Evolutionary conservation across 345 rosid species (phyloP).

Genomic region (Bretschneidera sinensis): DNA sequence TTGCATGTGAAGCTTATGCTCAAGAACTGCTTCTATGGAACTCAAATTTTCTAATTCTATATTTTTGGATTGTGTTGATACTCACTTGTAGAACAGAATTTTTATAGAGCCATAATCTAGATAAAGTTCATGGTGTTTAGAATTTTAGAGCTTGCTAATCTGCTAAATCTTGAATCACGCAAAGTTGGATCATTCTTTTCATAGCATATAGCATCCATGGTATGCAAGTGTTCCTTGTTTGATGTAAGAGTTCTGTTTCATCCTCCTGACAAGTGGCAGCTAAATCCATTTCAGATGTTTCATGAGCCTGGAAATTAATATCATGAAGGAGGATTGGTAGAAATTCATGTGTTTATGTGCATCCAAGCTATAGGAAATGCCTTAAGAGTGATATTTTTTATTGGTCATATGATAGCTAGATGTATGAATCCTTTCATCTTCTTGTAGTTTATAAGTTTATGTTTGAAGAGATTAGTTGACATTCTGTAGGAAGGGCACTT

Average conservation of each 20-base stretch:
- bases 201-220: background rate
- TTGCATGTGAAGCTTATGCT: conserved; percentile 53
- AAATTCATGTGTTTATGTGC: background rate
- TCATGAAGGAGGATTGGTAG: background rate
- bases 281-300: background rate
- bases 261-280: background rate
- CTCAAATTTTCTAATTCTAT: no score
- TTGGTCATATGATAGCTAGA: background rate
- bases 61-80: no score
- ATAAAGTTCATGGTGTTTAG: conserved; percentile 7
- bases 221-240: background rate
- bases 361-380: background rate
- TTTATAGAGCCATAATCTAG: background rate
- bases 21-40: conserved; percentile 35
- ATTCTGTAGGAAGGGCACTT: no score
- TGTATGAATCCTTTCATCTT: background rate
- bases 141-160: conserved; percentile 1
- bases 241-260: background rate
- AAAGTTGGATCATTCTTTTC: no score
- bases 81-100: background rate
- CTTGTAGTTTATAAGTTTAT: conserved; percentile 2
- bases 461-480: background rate
- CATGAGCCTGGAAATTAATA: background rate
- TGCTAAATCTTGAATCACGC: no score
- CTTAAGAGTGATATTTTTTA: conserved; percentile 2